Evolutionary conservation across 2,329 filamentous ascomycete species (phyloP).

Genomic region (Capronia americana): DNA sequence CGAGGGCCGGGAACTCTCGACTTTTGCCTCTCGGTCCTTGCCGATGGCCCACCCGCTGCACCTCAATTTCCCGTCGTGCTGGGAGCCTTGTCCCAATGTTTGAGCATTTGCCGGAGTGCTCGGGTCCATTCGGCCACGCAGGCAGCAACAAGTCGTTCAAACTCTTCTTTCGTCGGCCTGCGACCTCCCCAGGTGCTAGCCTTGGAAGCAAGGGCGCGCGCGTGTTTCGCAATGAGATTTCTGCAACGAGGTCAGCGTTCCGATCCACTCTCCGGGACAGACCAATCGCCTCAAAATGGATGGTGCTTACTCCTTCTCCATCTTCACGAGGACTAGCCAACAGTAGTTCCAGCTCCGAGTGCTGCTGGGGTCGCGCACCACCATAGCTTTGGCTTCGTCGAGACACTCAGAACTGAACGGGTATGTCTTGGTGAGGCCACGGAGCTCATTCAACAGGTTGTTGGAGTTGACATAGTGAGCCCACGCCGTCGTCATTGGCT

Average conservation of each 20-base stretch:
- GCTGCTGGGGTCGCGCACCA: slow-evolving; percentile 68
- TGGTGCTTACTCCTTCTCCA: slow-evolving; percentile 65
- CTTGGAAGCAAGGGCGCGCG: slow-evolving; percentile 65
- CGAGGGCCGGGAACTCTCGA: slow-evolving; percentile 3
- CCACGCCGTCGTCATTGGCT: slow-evolving; percentile 75
- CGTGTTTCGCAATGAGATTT: slow-evolving; percentile 66
- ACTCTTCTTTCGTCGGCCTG: slow-evolving; percentile 62
- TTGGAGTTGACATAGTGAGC: slow-evolving; percentile 73
- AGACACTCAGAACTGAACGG: slow-evolving; percentile 71
- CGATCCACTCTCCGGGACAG: not conserved
- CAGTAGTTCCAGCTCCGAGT: slow-evolving; percentile 78
- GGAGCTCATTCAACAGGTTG: slow-evolving; percentile 72
- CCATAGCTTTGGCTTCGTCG: slow-evolving; percentile 68
- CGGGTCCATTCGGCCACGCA: slow-evolving; percentile 72
- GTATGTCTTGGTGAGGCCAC: slow-evolving; percentile 70
- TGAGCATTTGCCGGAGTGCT: slow-evolving; percentile 69
- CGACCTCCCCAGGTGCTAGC: slow-evolving; percentile 74
- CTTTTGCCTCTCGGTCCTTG: slow-evolving; percentile 19
- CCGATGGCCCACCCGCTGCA: not conserved
- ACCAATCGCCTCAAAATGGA: slow-evolving; percentile 1
- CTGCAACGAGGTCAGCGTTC: slow-evolving; percentile 46
- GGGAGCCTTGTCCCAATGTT: slow-evolving; percentile 70
- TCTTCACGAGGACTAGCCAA: slow-evolving; percentile 73
- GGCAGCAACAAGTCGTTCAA: slow-evolving; percentile 64
- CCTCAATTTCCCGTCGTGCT: slow-evolving; percentile 47